Evolutionary conservation across 106 monocot species (phyloP), one percentile per base, ranked within the genome.

Genomic region (Cymbidium sinense): DNA sequence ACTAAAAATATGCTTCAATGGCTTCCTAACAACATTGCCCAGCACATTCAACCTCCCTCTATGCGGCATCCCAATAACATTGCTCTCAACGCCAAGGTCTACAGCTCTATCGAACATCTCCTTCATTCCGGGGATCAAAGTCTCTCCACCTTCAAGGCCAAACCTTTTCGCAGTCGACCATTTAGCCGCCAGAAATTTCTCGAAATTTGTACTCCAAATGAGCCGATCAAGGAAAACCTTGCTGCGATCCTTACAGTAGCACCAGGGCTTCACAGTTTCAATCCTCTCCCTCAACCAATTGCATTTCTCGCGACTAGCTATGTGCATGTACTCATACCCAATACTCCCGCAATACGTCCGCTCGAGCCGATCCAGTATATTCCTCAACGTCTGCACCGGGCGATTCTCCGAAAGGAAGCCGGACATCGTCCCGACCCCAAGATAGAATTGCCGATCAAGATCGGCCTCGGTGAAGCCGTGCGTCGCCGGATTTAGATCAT

Each of bases 321-420:
- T 94, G 75, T 94, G 94, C 94, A 94, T 94, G 79, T 94, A 94
- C 77, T 94, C 94, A 50, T 89, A 94, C 2, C 94, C 94, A n/a
- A 94, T 77, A 21, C 78, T 84, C 61, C 91, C 94, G 61, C 91
- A 94, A 43, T 94, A 94, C 0, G 94, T 87, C 62, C 84, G 87
- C 79, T 94, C 91, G 17, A 94, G 91, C 43, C 87, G 50, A 33
- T 79, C 75, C 20, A 94, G 47, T 0, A 94, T 89, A 5, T 65
- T 76, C 0, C 94, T 78, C 7, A 94, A 85, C 0, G 94, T 91
- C 67, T 89, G 91, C 11, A 94, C 84, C 0, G 91, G 94, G 6
- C 87, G 87, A 55, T 94, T 94, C 80, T 94, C 94, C 0, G 94
- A 94, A 37, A 94, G 76, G 74, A 94, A 91, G 31, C 94, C 94